Evolutionary conservation across 2,329 filamentous ascomycete species (phyloP).

Genomic region (Pseudopyrenochaeta lycopersici): DNA sequence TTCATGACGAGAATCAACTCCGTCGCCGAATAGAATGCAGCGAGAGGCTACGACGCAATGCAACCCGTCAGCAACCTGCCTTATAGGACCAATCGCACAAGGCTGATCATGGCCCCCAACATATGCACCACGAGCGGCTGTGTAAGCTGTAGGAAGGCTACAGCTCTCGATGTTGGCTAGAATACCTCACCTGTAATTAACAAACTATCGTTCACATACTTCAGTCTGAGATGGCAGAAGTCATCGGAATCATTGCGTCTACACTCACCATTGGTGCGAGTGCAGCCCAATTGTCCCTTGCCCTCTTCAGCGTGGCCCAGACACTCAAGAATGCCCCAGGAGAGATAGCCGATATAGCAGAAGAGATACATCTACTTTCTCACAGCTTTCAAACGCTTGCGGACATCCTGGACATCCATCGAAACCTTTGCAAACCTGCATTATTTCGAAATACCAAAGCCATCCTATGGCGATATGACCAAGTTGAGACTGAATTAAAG

Average conservation of each 20-base stretch:
- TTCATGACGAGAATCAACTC: not conserved
- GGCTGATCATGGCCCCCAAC: constrained; percentile 6
- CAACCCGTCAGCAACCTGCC: not conserved
- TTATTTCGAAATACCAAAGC: constrained; percentile 9
- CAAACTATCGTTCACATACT: constrained; percentile 5
- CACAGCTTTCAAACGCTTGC: constrained; percentile 9
- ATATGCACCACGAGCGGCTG: constrained; percentile 5
- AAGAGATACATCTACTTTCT: constrained; percentile 15
- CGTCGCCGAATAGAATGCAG: not conserved
- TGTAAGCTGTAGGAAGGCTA: constrained; percentile 9
- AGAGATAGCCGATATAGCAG: constrained; percentile 26
- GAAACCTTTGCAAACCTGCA: constrained; percentile 15
- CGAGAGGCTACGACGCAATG: no score
- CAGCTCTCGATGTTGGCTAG: not conserved
- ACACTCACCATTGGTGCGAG: constrained; percentile 20
- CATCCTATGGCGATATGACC: constrained; percentile 11
- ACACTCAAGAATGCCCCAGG: constrained; percentile 23
- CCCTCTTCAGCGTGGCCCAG: constrained; percentile 22
- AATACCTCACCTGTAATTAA: not conserved
- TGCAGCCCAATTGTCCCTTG: constrained; percentile 24
- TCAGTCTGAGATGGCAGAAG: constrained; percentile 12
- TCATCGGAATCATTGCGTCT: constrained; percentile 9
- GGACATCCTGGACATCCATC: constrained; percentile 11
- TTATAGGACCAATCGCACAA: not conserved
- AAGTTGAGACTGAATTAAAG: constrained; percentile 17